Conservation (phyloP, 345 rosid species). For the Eucalyptus marginata region DNA sequence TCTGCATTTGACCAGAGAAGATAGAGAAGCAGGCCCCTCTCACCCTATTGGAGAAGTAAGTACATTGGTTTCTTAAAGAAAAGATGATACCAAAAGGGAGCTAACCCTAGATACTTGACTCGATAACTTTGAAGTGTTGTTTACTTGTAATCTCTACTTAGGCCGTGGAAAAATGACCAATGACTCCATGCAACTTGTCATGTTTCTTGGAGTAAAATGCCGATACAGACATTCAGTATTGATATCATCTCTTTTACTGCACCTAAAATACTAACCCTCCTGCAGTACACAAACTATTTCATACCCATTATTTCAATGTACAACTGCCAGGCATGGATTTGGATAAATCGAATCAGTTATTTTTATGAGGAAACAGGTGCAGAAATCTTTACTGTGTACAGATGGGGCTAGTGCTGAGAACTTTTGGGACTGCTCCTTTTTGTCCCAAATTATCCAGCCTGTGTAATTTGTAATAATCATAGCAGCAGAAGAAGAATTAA, state of each 20-base stretch:
- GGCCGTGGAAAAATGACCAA: not conserved
- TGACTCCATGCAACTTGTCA: not conserved
- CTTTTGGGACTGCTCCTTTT: not conserved
- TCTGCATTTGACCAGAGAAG: slow-evolving; percentile 52
- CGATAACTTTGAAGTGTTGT: not conserved
- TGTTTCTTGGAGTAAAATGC: not conserved
- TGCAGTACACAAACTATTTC: not conserved
- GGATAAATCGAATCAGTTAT: not conserved
- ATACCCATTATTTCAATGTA: not conserved
- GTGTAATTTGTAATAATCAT: not conserved
- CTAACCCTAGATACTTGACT: slow-evolving; percentile 42
- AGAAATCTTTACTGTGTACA: not conserved
- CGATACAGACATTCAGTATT: not conserved
- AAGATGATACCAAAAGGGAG: slow-evolving; percentile 48
- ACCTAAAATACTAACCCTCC: not conserved
- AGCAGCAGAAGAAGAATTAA: not conserved
- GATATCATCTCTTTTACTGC: not conserved
- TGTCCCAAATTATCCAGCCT: not conserved
- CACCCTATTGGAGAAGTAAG: slow-evolving; percentile 40
- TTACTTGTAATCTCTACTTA: not conserved
- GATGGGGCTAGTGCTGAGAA: not conserved
- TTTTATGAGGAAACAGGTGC: not conserved
- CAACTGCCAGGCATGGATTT: not conserved
- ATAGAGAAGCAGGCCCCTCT: slow-evolving; percentile 40
- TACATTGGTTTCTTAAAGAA: slow-evolving; percentile 43